A percentile compares a stretch with the other conserved stretches of the same genome.
phyloP scores from a whole-genome alignment of 257 asterid species.

The Petunia secreta region DNA sequence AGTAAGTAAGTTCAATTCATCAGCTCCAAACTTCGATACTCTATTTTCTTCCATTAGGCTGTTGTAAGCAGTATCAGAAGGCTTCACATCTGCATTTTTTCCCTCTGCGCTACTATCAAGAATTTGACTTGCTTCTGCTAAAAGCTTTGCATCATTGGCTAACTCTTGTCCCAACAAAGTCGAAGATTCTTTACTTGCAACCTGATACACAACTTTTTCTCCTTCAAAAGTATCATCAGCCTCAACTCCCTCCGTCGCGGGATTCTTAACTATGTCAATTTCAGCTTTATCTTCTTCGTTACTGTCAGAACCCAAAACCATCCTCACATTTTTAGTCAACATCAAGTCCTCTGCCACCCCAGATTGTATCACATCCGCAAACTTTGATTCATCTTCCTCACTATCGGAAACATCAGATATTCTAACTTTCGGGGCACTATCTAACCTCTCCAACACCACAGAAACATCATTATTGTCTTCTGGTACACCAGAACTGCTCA shows the following conservation, averaged over 20 bases:
- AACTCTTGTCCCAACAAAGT: slow-evolving; percentile 24
- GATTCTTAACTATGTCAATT: slow-evolving; percentile 31
- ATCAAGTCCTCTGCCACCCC: slow-evolving; percentile 46
- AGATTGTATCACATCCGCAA: slow-evolving; percentile 38
- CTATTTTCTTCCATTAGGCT: slow-evolving; percentile 13
- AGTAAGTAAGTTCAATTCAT: slow-evolving; percentile 16
- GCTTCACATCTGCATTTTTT: slow-evolving; percentile 32
- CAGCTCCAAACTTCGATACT: slow-evolving; percentile 29
- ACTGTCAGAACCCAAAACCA: slow-evolving; percentile 31
- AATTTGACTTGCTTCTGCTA: slow-evolving; percentile 40
- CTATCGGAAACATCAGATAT: slow-evolving; percentile 45
- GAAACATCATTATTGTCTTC: slow-evolving; percentile 49
- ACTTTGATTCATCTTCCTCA: slow-evolving; percentile 37
- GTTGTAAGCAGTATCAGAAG: slow-evolving; percentile 28
- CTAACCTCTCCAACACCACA: slow-evolving; percentile 42
- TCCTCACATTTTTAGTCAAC: slow-evolving; percentile 29
- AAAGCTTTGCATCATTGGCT: slow-evolving; percentile 26
- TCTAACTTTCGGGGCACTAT: slow-evolving; percentile 58
- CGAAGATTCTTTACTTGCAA: slow-evolving; percentile 33
- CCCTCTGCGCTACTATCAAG: slow-evolving; percentile 30
- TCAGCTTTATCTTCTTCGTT: slow-evolving; percentile 38
- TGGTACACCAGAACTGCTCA: slow-evolving; percentile 42
- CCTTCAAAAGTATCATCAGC: slow-evolving; percentile 35
- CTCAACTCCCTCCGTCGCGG: slow-evolving; percentile 31
- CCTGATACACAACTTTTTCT: slow-evolving; percentile 30